A percentile compares a stretch with the other conserved stretches of the same genome.
phyloP scores from a whole-genome alignment of 441 rosid genomes.

The Bocquillonia castaneifolia region DNA sequence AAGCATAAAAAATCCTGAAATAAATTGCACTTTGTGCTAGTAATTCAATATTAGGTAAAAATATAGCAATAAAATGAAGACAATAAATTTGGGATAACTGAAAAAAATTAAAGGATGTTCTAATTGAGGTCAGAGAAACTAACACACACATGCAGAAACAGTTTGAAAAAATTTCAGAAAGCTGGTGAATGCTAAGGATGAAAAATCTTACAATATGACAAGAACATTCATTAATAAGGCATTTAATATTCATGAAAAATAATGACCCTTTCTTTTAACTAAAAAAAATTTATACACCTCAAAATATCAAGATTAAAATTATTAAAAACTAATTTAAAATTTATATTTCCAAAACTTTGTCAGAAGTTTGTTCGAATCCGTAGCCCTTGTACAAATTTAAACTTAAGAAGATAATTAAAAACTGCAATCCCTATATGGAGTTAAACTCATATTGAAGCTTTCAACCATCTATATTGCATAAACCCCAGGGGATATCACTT shows the following conservation, averaged over 20 bases:
- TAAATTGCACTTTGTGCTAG: background rate
- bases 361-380: background rate
- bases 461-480: background rate
- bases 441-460: background rate
- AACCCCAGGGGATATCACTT: background rate
- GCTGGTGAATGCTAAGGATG: too few species aligned
- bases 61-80: background rate
- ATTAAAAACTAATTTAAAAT: background rate
- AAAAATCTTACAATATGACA: background rate
- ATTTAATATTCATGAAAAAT: too few species aligned
- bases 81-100: background rate
- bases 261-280: background rate
- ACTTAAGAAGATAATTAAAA: background rate
- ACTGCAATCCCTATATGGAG: background rate
- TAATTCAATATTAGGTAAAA: background rate
- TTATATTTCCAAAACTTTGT: background rate
- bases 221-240: background rate
- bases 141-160: too few species aligned
- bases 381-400: too few species aligned
- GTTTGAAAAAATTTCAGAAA: background rate
- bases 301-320: too few species aligned
- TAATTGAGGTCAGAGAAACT: background rate
- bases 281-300: too few species aligned
- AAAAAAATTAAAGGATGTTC: background rate
- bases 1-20: background rate